A percentile compares a stretch with the other conserved stretches of the same genome.
Conservation (phyloP, 768 basidiomycete species). For the Fistulinella prunicolor region DNA sequence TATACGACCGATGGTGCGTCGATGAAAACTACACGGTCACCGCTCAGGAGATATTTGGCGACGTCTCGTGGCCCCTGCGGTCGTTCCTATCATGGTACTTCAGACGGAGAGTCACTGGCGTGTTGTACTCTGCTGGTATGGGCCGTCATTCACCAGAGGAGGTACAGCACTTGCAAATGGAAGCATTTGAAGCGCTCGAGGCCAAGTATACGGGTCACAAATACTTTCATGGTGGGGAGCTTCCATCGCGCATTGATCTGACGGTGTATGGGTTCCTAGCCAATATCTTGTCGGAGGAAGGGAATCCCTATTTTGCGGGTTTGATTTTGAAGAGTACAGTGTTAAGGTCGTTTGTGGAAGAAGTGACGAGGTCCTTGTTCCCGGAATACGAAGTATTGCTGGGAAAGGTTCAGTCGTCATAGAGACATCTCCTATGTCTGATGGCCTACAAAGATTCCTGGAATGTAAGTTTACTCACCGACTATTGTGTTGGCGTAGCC, state of each 20-base stretch:
- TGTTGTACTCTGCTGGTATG: constrained; percentile 23
- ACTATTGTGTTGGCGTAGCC: too few species aligned
- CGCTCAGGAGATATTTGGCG: constrained; percentile 13
- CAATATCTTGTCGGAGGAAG: constrained; percentile 20
- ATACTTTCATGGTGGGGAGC: constrained; percentile 26
- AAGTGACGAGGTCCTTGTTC: constrained; percentile 26
- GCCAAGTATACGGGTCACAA: constrained; percentile 22
- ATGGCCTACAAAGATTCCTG: too few species aligned
- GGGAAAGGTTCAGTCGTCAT: constrained; percentile 3
- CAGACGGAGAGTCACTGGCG: constrained; percentile 14
- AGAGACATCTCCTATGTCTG: too few species aligned
- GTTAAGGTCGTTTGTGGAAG: constrained; percentile 18
- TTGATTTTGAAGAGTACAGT: constrained; percentile 21
- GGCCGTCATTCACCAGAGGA: constrained; percentile 35
- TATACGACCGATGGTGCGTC: constrained; percentile 31
- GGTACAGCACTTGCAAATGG: constrained; percentile 28
- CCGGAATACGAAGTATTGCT: constrained; percentile 27
- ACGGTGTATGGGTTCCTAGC: constrained; percentile 31
- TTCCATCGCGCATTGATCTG: constrained; percentile 30
- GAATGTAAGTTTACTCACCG: too few species aligned
- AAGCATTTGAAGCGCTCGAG: constrained; percentile 31
- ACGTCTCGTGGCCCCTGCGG: constrained; percentile 18
- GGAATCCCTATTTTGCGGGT: constrained; percentile 27
- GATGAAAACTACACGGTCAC: constrained; percentile 25
- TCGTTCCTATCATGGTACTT: constrained; percentile 23